phyloP scores from a whole-genome alignment of 2,329 filamentous ascomycete genomes.

The Neocucurbitaria cava region DNA sequence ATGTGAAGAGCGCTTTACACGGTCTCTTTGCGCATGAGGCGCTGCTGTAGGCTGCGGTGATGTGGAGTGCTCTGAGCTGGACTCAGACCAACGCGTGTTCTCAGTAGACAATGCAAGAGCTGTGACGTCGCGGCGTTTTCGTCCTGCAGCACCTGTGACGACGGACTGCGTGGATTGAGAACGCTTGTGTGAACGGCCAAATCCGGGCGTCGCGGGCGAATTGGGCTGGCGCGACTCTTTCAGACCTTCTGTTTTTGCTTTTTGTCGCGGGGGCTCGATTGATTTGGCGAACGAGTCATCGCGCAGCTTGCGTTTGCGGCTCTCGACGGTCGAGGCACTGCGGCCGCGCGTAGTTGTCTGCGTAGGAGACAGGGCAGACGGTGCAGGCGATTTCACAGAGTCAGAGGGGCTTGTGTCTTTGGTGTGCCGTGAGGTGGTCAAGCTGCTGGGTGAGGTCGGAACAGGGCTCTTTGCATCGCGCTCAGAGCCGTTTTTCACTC shows the following conservation, averaged over 20 bases:
- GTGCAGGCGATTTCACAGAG: constrained; percentile 35
- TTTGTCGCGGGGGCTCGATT: constrained; percentile 50
- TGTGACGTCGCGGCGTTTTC: constrained; percentile 45
- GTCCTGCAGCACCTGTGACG: constrained; percentile 34
- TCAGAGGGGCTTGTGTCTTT: constrained; percentile 44
- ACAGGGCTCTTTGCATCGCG: constrained; percentile 41
- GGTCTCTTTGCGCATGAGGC: constrained; percentile 56
- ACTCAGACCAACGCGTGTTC: constrained; percentile 42
- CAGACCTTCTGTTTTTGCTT: constrained; percentile 46
- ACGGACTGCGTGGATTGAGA: constrained; percentile 49
- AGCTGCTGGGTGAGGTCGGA: constrained; percentile 46
- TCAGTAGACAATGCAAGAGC: constrained; percentile 40
- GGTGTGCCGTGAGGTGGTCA: constrained; percentile 41
- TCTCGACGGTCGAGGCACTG: constrained; percentile 47
- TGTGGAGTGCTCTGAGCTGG: constrained; percentile 47
- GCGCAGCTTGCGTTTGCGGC: constrained; percentile 50
- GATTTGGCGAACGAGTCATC: constrained; percentile 45
- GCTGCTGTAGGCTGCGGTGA: constrained; percentile 40
- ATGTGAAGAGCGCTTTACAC: constrained; percentile 66
- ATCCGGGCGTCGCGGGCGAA: constrained; percentile 43
- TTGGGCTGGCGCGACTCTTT: constrained; percentile 41
- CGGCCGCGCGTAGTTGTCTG: constrained; percentile 41
- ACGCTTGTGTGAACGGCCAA: constrained; percentile 46
- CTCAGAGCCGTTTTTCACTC: constrained; percentile 37
- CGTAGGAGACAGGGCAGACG: constrained; percentile 34